A percentile compares a stretch with the other conserved stretches of the same genome.
Evolutionary conservation across 441 rosid genomes (phyloP).

Genomic region (Gossypium armourianum): DNA sequence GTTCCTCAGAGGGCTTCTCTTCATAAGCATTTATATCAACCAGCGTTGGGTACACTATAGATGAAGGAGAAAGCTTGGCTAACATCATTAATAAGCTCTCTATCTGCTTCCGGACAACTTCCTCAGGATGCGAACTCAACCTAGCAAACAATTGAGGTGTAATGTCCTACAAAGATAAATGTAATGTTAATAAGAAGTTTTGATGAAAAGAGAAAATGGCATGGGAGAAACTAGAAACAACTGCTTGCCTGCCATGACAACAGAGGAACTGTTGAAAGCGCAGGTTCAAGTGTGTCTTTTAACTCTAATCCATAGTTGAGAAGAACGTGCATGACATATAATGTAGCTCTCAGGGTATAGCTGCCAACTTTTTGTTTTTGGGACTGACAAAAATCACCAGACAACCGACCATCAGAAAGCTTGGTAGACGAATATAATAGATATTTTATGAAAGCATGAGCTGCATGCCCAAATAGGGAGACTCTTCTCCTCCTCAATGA

Average conservation of each 20-base stretch:
- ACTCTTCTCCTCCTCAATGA: slow-evolving; percentile 78
- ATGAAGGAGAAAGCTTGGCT: slow-evolving; percentile 84
- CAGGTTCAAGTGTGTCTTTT: slow-evolving; percentile 65
- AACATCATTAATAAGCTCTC: slow-evolving; percentile 73
- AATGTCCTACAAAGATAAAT: slow-evolving; percentile 48
- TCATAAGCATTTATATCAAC: slow-evolving; percentile 77
- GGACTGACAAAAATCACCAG: slow-evolving; percentile 47
- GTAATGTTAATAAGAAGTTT: slow-evolving; percentile 6
- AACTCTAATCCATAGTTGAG: slow-evolving; percentile 84
- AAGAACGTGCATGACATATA: slow-evolving; percentile 70
- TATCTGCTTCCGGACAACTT: slow-evolving; percentile 72
- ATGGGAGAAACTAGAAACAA: slow-evolving; percentile 13
- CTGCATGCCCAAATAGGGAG: slow-evolving; percentile 80
- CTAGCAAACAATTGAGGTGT: slow-evolving; percentile 92
- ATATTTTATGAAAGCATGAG: slow-evolving; percentile 67
- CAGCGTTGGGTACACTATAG: slow-evolving; percentile 79
- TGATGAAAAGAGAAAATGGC: slow-evolving; percentile 19
- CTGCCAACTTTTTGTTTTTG: slow-evolving; percentile 52
- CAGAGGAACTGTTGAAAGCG: slow-evolving; percentile 74
- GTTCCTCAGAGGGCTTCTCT: slow-evolving; percentile 71
- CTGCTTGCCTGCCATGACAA: slow-evolving; percentile 82
- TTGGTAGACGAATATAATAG: slow-evolving; percentile 60
- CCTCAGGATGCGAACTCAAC: slow-evolving; percentile 86
- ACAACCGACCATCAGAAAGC: slow-evolving; percentile 34
- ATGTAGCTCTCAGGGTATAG: slow-evolving; percentile 65